Evolutionary conservation across 352 stramenopile species (phyloP), one percentile per base, ranked within the genome.

Genomic region (Globisporangium heterothallicum): DNA sequence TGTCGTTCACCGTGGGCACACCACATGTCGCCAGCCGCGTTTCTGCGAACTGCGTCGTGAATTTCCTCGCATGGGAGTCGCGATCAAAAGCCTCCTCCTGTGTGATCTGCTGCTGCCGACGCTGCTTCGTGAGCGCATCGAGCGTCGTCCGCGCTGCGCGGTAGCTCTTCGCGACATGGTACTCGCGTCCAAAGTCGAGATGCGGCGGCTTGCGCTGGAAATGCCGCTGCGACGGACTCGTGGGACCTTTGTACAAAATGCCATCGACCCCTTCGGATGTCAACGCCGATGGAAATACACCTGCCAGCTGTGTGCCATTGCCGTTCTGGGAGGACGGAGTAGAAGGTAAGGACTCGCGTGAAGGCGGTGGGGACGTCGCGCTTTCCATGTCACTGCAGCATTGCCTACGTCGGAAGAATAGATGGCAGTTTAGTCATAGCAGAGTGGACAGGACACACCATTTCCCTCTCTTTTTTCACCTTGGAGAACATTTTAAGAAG

Each of bases 171-270:
- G 61, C 56, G 42, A 63, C 70, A 38, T 63, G 46, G 45, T 78
- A 86, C 58, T 91, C 78, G 10, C 64, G 64, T 5, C 50, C 27
- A 26, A 79, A 72, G 47, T 89, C 75, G 5, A 86, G 41, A 38
- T 74, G 62, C 12, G 76, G 74, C 26, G 77, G 69, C 49, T 88
- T 86, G 34, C 72, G 74, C 40, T 78, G 67, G 56, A 86, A 84
- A 2, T 35, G 47, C 8, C 4, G 45, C 40, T 62, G 66, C 12
- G 24, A 38, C 1, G n/a, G 35, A 14, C 22, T 34, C 30, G 14
- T 2, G 7, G 35, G 9, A 9, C 70, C 66, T 18, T 64, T 59
- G 50, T 77, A 88, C 22, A 90, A 64, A 21, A 87, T 59, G 5
- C 66, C 67, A 36, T 88, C 76, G 21, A 68, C 61, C 8, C 57